Conservation (phyloP, 805 yeast genomes). For the Deakozyma indianensis region DNA sequence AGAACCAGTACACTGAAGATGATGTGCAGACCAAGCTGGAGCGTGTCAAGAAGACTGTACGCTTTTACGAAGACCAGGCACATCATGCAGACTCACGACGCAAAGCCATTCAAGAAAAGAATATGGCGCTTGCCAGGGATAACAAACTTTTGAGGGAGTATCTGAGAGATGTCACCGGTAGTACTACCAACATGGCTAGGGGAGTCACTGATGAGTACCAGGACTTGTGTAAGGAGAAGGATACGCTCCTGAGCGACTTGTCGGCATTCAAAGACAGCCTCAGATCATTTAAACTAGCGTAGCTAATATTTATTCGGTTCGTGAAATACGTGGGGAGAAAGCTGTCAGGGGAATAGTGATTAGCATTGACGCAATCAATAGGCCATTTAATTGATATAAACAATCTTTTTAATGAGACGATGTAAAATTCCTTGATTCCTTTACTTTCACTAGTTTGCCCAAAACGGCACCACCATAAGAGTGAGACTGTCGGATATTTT, state of each 20-base stretch:
- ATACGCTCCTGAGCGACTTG: neutral
- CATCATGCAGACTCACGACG: slow-evolving; percentile 14
- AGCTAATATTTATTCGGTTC: no score
- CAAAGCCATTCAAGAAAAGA: slow-evolving; percentile 12
- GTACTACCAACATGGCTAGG: slow-evolving; percentile 8
- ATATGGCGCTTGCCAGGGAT: slow-evolving; percentile 10
- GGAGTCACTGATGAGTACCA: slow-evolving; percentile 6
- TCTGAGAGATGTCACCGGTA: slow-evolving; percentile 13
- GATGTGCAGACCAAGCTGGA: slow-evolving; percentile 18
- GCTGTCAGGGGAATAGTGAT: no score
- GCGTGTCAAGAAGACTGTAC: slow-evolving; percentile 13
- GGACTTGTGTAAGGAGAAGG: slow-evolving; percentile 3
- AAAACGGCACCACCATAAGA: no score
- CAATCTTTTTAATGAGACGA: no score
- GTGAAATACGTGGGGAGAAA: no score
- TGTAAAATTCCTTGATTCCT: no score
- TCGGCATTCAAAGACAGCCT: neutral
- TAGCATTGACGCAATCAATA: no score
- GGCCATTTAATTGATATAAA: no score
- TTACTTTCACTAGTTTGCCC: no score
- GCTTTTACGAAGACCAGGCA: slow-evolving; percentile 19
- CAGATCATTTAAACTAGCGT: no score
- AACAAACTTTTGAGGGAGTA: slow-evolving; percentile 12
- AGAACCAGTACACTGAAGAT: slow-evolving; percentile 15
- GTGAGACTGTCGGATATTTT: no score